Percentiles rank a stretch among this genome's conserved stretches.
Evolutionary conservation across 768 basidiomycete genomes (phyloP).

Genomic region (Pleurotus salmoneostramineus): DNA sequence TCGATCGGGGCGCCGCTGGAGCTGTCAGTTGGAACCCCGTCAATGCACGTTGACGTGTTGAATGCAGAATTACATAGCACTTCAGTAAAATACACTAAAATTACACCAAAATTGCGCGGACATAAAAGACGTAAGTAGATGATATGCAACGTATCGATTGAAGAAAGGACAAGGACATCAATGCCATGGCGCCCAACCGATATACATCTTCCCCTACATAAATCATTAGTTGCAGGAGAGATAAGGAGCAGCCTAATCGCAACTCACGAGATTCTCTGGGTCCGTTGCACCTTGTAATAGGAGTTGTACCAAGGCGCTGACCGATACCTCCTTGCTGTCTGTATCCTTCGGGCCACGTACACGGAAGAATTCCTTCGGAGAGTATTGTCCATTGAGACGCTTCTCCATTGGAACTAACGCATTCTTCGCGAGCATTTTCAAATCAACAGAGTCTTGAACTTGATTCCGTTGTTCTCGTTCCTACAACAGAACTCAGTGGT

Average conservation of each 20-base stretch:
- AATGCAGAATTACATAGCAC: too few relatives aligned
- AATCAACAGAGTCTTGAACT: slow-evolving; percentile 47
- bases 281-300: slow-evolving; percentile 89
- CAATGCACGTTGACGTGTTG: slow-evolving; percentile 29
- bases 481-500: not conserved
- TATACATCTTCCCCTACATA: slow-evolving; percentile 81
- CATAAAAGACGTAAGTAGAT: too few relatives aligned
- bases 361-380: slow-evolving; percentile 20
- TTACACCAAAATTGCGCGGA: too few relatives aligned
- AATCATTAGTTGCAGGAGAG: not conserved
- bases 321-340: slow-evolving; percentile 60
- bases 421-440: slow-evolving; percentile 65
- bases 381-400: slow-evolving; percentile 75
- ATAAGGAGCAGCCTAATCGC: not conserved
- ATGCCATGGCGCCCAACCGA: slow-evolving; percentile 86
- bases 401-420: slow-evolving; percentile 79
- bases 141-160: not conserved
- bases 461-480: slow-evolving; percentile 42
- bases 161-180: slow-evolving; percentile 25
- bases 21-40: slow-evolving; percentile 84
- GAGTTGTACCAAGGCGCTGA: slow-evolving; percentile 85
- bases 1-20: slow-evolving; percentile 71
- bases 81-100: too few relatives aligned
- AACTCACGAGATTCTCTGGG: slow-evolving; percentile 54
- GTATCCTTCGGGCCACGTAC: slow-evolving; percentile 21